These are phyloP conservation scores for Inonotus hispidus DNA, from an alignment of 1,284 basidiomycete genomes.

Conservation along the genomic window DNA sequence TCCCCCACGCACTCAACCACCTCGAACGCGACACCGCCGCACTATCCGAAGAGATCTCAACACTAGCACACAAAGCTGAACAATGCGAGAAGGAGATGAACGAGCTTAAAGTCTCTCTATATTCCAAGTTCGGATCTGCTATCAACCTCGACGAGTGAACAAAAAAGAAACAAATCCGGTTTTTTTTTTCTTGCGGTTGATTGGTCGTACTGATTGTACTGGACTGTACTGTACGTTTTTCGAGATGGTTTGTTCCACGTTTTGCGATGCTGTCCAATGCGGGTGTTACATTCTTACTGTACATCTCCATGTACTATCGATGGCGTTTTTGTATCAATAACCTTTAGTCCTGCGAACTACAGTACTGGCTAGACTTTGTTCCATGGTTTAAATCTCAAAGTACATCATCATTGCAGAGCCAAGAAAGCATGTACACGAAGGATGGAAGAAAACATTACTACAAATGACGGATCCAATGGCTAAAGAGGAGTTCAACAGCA, in stretches of 20 bases:
- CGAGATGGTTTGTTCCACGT: too few relatives aligned
- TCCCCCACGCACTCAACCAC: slow-evolving; percentile 66
- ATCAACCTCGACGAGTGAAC: slow-evolving; percentile 89
- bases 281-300: too few relatives aligned
- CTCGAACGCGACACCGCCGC: slow-evolving; percentile 66
- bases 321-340: too few relatives aligned
- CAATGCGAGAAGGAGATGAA: slow-evolving; percentile 86
- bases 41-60: slow-evolving; percentile 55
- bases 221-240: too few relatives aligned
- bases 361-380: neutral
- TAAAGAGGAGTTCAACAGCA: neutral
- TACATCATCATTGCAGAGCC: neutral
- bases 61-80: slow-evolving; percentile 51
- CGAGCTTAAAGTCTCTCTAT: slow-evolving; percentile 80
- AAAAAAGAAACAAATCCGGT: too few relatives aligned
- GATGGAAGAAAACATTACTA: neutral
- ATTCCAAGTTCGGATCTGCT: slow-evolving; percentile 89
- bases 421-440: neutral
- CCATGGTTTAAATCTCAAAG: neutral
- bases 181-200: too few relatives aligned
- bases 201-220: too few relatives aligned
- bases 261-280: too few relatives aligned
- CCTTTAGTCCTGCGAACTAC: too few relatives aligned
- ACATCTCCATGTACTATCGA: too few relatives aligned
- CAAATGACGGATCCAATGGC: neutral